Evolutionary conservation across 208 protist genomes (phyloP).

Genomic region (Leishmania lainsoni): DNA sequence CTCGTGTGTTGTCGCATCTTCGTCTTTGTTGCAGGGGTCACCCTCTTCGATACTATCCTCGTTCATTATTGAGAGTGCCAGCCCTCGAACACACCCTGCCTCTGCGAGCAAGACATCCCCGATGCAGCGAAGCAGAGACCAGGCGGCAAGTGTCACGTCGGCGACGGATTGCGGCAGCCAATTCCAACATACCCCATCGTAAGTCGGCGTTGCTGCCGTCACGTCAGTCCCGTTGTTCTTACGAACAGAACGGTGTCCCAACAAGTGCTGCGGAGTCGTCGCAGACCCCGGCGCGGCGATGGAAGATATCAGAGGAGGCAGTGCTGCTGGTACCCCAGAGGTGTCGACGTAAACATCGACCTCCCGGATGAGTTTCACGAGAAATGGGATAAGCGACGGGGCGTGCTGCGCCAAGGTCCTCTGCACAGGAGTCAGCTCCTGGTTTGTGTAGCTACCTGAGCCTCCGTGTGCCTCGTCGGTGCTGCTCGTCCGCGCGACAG

Average conservation of each 20-base stretch:
- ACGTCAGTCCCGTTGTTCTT: not conserved
- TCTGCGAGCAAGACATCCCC: constrained; percentile 24
- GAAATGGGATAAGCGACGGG: constrained; percentile 28
- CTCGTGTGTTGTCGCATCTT: not conserved
- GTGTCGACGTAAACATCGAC: constrained; percentile 42
- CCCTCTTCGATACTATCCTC: not conserved
- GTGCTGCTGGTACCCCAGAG: constrained; percentile 36
- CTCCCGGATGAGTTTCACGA: constrained; percentile 37
- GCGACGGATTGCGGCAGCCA: constrained; percentile 23
- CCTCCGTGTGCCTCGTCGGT: constrained; percentile 13
- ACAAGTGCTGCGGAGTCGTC: not conserved
- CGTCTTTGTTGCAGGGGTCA: not conserved
- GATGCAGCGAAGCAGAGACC: constrained; percentile 32
- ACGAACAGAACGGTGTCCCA: not conserved
- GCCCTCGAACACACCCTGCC: constrained; percentile 15
- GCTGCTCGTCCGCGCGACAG: constrained; percentile 31
- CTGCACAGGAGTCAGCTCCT: constrained; percentile 15
- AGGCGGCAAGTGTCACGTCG: constrained; percentile 12
- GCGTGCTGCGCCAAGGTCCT: constrained; percentile 20
- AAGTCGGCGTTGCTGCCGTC: not conserved
- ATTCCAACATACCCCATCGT: constrained; percentile 12
- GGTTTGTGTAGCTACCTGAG: constrained; percentile 9
- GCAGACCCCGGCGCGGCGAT: not conserved
- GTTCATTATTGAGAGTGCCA: not conserved
- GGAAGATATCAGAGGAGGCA: constrained; percentile 25